Evolutionary conservation across 1,284 basidiomycete species (phyloP), one percentile per base, ranked within the genome.

Genomic region (Microbotryum lychnidis-dioicae): DNA sequence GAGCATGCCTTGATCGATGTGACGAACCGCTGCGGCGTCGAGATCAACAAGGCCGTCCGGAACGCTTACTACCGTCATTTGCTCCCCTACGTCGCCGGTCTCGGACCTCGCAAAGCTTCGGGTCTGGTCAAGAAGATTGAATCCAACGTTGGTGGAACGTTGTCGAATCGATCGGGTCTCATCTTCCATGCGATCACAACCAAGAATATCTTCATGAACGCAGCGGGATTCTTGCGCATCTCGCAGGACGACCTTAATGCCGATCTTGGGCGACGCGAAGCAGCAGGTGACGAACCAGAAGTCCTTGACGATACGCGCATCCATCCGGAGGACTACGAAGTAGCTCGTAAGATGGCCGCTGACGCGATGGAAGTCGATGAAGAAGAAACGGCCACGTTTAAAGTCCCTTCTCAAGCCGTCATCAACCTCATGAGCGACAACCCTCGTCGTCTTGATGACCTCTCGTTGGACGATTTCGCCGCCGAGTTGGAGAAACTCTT

Each of bases 321-420:
- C 65, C 96, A 99, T 75, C 91, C 91, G 1, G 92, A 97, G 75
- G 94, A 98, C 77, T 99, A 98, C 75, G 91, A 97, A 71, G 82
- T 97, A 58, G 94, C 96, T 2, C 86, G 91, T 51, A 97, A 98
- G 79, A 97, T 99, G 91, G 94, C 96, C 44, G 90, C 91, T 14
- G 94, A 97, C 75, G 91, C 94, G 8, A 82, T 97, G 27, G 94
- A 97, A 72, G 82, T 91, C 42, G 93, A 97, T 70, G 91, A 93
- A 72, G 93, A 97, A 74, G 93, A 97, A 75, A 52, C 46, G n/a
- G 48, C 46, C 25, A 54, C 66, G 37, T 81, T 90, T 33, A 85
- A 90, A 69, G 88, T 92, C 73, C 87, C 90, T 45, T 96, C 92
- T 4, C 74, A 74, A 7, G 84, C 87, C 57, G 89, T 93, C 10